Percentiles rank a stretch among this genome's conserved stretches.
These are phyloP conservation scores for Nicotiana tomentosiformis DNA, from an alignment of 257 asterid species.

Conservation along the genomic window DNA sequence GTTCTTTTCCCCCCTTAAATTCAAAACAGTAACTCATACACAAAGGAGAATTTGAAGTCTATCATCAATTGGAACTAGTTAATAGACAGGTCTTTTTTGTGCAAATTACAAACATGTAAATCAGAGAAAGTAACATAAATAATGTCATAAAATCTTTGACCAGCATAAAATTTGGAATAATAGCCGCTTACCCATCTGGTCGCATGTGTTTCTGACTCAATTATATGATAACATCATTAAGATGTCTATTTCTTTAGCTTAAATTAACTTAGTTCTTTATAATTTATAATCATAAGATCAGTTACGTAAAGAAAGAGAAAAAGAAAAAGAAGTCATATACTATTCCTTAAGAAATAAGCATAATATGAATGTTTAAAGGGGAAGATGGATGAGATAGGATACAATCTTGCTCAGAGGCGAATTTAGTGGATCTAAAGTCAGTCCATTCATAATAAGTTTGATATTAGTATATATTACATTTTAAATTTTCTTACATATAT, in stretches of 20 bases:
- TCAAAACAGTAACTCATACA: too few species aligned
- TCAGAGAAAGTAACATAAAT: not conserved
- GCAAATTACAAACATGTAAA: not conserved
- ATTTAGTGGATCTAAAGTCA: too few species aligned
- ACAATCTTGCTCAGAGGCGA: too few species aligned
- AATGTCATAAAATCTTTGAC: not conserved
- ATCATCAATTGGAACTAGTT: not conserved
- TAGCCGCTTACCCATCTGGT: not conserved
- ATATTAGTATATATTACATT: too few species aligned
- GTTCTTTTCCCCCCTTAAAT: too few species aligned
- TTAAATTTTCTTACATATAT: too few species aligned
- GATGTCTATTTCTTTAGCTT: not conserved
- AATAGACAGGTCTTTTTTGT: not conserved
- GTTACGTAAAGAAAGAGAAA: not conserved
- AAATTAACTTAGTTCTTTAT: not conserved
- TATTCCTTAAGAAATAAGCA: not conserved
- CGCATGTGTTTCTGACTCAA: conserved; percentile 9
- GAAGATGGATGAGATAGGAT: not conserved
- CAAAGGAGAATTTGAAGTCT: not conserved
- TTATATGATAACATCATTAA: conserved; percentile 2
- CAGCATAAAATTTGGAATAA: not conserved
- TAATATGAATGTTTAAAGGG: not conserved
- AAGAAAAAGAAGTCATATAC: not conserved
- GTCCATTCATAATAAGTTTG: too few species aligned
- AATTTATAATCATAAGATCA: not conserved